Conservation (phyloP, 768 basidiomycete species). For the Macrolepiota albuminosa region DNA sequence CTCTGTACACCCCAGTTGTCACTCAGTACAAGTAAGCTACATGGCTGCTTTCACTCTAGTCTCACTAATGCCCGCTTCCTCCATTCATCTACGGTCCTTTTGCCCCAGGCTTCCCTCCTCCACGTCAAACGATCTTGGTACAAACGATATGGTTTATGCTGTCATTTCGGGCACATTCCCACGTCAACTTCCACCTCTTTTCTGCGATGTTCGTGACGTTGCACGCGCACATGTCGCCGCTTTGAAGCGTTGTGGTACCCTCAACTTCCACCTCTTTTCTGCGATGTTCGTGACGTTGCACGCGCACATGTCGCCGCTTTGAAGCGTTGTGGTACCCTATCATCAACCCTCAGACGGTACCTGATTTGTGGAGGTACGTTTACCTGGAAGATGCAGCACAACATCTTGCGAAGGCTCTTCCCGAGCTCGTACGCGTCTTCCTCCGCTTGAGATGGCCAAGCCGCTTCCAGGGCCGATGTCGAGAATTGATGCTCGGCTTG, state of each 20-base stretch:
- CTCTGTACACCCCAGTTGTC: slow-evolving; percentile 29
- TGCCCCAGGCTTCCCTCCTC: slow-evolving; percentile 7
- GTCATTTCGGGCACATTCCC: background rate
- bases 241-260: background rate
- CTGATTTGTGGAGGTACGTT: slow-evolving; percentile 2
- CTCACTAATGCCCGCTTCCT: background rate
- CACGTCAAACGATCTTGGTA: background rate
- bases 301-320: slow-evolving; percentile 8
- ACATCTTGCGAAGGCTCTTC: background rate
- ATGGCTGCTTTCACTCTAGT: background rate
- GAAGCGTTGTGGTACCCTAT: background rate
- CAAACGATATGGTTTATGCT: background rate
- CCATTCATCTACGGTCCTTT: slow-evolving; percentile 12
- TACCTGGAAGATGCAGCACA: slow-evolving; percentile 3
- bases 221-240: slow-evolving; percentile 9
- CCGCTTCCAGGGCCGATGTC: background rate
- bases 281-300: slow-evolving; percentile 11
- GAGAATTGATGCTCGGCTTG: background rate
- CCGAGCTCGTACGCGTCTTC: background rate
- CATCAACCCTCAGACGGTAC: slow-evolving; percentile 11
- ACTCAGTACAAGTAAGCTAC: slow-evolving; percentile 24
- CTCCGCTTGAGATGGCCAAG: background rate
- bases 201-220: slow-evolving; percentile 11
- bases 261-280: slow-evolving; percentile 6
- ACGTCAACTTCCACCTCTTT: background rate